phyloP scores from a whole-genome alignment of 352 stramenopile genomes.

The Peronospora belbahrii region DNA sequence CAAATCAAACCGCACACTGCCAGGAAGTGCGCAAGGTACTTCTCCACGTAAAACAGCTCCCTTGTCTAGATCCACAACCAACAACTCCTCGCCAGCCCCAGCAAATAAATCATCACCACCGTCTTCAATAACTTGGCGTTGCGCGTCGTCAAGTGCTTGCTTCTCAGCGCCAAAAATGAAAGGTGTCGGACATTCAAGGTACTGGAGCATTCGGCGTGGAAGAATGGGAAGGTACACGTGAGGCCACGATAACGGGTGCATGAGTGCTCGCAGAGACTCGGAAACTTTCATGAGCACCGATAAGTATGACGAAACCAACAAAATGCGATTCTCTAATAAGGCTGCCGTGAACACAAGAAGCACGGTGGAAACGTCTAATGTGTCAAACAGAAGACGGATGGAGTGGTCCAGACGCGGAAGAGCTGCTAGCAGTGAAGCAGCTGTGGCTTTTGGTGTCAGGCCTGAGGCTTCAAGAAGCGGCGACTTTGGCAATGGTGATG shows the following conservation, averaged over 20 bases:
- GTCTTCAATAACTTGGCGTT: conserved; percentile 34
- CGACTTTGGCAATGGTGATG: conserved; percentile 27
- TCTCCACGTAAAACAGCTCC: conserved; percentile 44
- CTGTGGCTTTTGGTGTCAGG: conserved; percentile 22
- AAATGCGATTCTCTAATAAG: conserved; percentile 73
- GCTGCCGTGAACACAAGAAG: conserved; percentile 69
- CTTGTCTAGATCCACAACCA: conserved; percentile 72
- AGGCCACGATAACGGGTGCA: conserved; percentile 81
- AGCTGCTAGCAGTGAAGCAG: conserved; percentile 30
- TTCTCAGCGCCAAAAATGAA: conserved; percentile 82
- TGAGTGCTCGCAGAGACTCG: conserved; percentile 72
- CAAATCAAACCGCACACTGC: conserved; percentile 38
- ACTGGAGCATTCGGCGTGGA: conserved; percentile 70
- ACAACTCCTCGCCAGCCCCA: conserved; percentile 46
- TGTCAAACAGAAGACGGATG: conserved; percentile 72
- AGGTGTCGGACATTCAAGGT: conserved; percentile 78
- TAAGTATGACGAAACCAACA: conserved; percentile 73
- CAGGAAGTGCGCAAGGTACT: conserved; percentile 42
- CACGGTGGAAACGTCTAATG: conserved; percentile 63
- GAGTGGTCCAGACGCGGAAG: conserved; percentile 69
- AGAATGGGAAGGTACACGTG: conserved; percentile 84
- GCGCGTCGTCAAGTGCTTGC: conserved; percentile 46
- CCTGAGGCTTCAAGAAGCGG: conserved; percentile 28
- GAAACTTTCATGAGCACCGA: conserved; percentile 78
- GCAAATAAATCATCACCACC: conserved; percentile 41